phyloP scores from a whole-genome alignment of 495 filamentous ascomycete genomes.

The Penicillium egyptiacum region DNA sequence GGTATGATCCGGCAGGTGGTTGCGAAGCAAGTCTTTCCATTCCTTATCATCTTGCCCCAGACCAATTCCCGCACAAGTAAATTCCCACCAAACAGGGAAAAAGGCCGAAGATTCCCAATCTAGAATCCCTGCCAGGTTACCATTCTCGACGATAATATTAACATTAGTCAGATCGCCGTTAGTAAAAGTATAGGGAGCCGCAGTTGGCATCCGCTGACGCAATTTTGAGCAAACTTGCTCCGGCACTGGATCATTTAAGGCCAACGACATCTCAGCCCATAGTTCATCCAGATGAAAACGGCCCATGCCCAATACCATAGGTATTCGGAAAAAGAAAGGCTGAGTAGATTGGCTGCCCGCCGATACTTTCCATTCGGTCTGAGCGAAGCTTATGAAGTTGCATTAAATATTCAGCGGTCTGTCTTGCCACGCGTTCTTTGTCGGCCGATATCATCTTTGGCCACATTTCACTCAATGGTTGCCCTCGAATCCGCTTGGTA shows the following conservation, averaged over 20 bases:
- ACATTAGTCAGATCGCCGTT: slow-evolving; percentile 38
- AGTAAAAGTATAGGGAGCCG: slow-evolving; percentile 36
- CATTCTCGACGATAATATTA: slow-evolving; percentile 38
- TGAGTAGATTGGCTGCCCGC: slow-evolving; percentile 20
- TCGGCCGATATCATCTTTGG: slow-evolving; percentile 16
- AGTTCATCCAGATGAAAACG: slow-evolving; percentile 29
- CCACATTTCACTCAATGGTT: slow-evolving; percentile 20
- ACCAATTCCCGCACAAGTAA: slow-evolving; percentile 14
- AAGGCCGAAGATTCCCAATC: slow-evolving; percentile 31
- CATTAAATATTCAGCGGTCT: slow-evolving; percentile 24
- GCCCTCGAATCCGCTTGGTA: slow-evolving; percentile 21
- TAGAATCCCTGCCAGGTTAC: slow-evolving; percentile 23
- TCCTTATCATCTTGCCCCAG: slow-evolving; percentile 24
- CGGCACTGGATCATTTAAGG: slow-evolving; percentile 19
- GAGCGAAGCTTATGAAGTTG: slow-evolving; percentile 27
- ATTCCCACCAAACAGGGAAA: slow-evolving; percentile 33
- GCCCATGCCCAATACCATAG: slow-evolving; percentile 21
- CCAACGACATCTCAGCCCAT: slow-evolving; percentile 30
- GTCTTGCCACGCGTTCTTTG: slow-evolving; percentile 22
- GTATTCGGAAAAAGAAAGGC: slow-evolving; percentile 18
- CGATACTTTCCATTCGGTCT: slow-evolving; percentile 20
- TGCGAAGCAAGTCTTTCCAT: slow-evolving; percentile 27
- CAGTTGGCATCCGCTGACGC: slow-evolving; percentile 28
- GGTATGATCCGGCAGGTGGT: slow-evolving; percentile 26
- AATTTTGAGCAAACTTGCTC: slow-evolving; percentile 18